A percentile compares a stretch with the other conserved stretches of the same genome.
phyloP scores from a whole-genome alignment of 169 alveolate genomes.

The Plasmodium adleri region DNA sequence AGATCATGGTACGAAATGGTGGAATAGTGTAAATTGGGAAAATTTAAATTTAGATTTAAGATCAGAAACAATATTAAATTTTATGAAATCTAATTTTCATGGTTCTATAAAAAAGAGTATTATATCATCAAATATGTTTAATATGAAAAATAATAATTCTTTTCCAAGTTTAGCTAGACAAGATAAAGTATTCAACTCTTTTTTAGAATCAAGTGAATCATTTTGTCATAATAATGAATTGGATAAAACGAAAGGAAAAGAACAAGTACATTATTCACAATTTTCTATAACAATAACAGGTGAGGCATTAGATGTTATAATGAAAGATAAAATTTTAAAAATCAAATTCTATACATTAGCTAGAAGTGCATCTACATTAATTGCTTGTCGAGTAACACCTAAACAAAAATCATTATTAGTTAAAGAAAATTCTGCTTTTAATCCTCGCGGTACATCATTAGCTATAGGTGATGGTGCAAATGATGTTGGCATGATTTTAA shows the following conservation, averaged over 20 bases:
- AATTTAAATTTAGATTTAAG: constrained; percentile 53
- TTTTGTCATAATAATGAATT: constrained; percentile 9
- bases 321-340: constrained; percentile 77
- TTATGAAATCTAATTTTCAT: constrained; percentile 57
- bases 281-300: constrained; percentile 87
- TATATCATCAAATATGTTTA: constrained; percentile 18
- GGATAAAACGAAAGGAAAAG: constrained; percentile 27
- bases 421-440: constrained; percentile 90
- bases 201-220: constrained; percentile 67
- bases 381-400: constrained; percentile 98
- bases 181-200: constrained; percentile 29
- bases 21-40: constrained; percentile 77
- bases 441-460: constrained; percentile 85
- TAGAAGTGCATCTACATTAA: constrained; percentile 88
- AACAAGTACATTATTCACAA: constrained; percentile 66
- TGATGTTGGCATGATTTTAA: constrained; percentile 99
- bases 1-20: constrained; percentile 68
- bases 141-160: constrained; percentile 21
- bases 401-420: constrained; percentile 97
- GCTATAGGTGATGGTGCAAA: constrained; percentile 99
- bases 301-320: constrained; percentile 83
- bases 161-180: constrained; percentile 50
- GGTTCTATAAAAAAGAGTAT: constrained; percentile 26
- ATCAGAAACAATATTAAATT: constrained; percentile 53
- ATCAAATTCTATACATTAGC: constrained; percentile 84